Base-by-base conservation (phyloP, 2,329 filamentous ascomycete species). In the Epicoccum nigrum region DNA sequence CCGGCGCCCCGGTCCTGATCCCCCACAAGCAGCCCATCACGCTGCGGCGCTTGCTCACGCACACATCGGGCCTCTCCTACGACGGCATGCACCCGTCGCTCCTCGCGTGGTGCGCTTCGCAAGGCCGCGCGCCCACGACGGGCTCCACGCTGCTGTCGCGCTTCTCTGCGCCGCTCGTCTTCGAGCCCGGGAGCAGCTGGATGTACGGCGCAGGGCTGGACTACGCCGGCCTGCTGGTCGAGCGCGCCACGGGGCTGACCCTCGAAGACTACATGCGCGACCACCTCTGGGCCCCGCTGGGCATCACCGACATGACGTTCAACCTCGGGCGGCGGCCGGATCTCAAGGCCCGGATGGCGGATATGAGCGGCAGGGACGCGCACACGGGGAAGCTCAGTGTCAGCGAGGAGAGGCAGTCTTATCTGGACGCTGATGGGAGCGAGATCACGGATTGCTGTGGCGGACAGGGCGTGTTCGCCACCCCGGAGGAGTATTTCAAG, bases 251-350 rank as follows among this genome's bases (percentile, higher is more conserved):
- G 20, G 65, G 69, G 5, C 68, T 70, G 53, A 81, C 85, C 0
- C 68, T 89, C 4, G 66, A 86, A 1, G 83, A 83, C 53, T 83
- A 88, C 55, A 85, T 86, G 1, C 83, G 84, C 0, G 75, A 81
- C 23, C 65, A 78, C 48, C 72, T 81, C 9, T 74, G 77, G 66
- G 62, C 72, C 40, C 77, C 77, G 1, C 68, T 81, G 2, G 74
- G 71, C 0, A 68, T 81, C 41, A 72, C 75, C 1, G 77, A 82
- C 34, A 78, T 85, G 58, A 80, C 76, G 43, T 84, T 88, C 76
- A 72, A 84, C 38, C 83, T 62, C 0, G 52, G 45, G 1, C 41
- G 31, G 7, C 58, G 64, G 2, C 62, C 64, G 5, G 67, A 69
- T 20, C 16, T 71, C 11, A 46, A 56, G 16, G 57, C 33, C 1